Base-by-base conservation (phyloP, 2,329 filamentous ascomycete species). In the Metarhizium album region DNA sequence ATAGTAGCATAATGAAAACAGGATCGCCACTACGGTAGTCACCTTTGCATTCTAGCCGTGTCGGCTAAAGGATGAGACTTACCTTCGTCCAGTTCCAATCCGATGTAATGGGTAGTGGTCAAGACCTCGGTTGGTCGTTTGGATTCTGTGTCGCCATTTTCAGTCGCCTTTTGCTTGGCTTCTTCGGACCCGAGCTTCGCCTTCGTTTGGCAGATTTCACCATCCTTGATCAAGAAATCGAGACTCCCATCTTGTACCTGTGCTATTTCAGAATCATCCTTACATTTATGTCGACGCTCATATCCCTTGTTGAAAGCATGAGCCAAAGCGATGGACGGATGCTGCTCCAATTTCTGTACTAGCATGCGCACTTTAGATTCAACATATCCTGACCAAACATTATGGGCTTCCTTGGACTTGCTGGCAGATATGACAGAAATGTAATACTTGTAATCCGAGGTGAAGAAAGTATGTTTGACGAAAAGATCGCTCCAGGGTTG, bases 221-320 rank as follows among this genome's bases (percentile, higher is more conserved):
- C 71, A 50, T 73, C 68, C 3, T 70, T 63, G 47, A 68, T 59
- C 8, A 75, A 50, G 54, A 70, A 77, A 14, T 70, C 64, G 33
- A 81, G 64, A 53, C 70, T 74, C 13, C 79, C 79, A 31, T 76
- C 71, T 52, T 76, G 73, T 14, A 81, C 77, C 52, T 77, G 72
- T 37, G 74, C 72, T 23, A 75, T 68, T 55, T 80, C 70, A 35
- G 68, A 60, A 42, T 67, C 79, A 68, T 68, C 68, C 42, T 70
- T 84, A 76, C 72, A 91, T 45, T 75, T 74, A 67, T 97, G 90
- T 3, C 82, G 75, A 54, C 93, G 82, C 59, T 95, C 87, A 63
- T 94, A 95, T 3, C 87, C 88, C 66, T 97, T 95, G 60, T 89
- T 91, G 74, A 90, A 98, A 0, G 90, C 87, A 59, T 93, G 89